Base-by-base conservation (phyloP, 257 asterid genomes). In the Parsonsia alboflavescens region DNA sequence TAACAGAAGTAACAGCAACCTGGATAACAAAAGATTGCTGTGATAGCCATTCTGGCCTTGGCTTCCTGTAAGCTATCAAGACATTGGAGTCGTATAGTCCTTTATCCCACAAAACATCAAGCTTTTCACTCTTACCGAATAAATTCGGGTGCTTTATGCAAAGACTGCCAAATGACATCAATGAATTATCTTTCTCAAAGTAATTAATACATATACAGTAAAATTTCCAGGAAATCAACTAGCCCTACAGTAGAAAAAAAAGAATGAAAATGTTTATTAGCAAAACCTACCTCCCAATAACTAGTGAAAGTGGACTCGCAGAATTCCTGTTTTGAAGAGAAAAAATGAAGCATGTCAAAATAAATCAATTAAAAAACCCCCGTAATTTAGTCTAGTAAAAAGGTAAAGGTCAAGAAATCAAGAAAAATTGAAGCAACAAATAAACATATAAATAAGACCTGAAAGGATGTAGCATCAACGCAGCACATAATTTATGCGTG, bases 51-150 rank as follows among this genome's bases (percentile, higher is more conserved):
- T 90, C 96, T 0, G 98, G 96, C 63, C 89, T 85, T 19, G 99
- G 96, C 85, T 94, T 94, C 83, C 96, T 86, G 77, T 86, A 90
- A 49, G 98, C 89, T 71, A 92, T 76, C 84, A 86, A 83, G 70
- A 95, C 62, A 79, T 88, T 92, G 80, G 98, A 92, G 86, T 95
- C 97, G 79, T 93, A 92, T 7, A 95, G 89, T 54, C 99, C 99
- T 82, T 95, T 95, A 74, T 95, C 98, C 90, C 96, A 95, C 81
- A 84, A 84, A 75, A 95, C 82, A 83, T 92, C 96, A 56, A 95
- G 97, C 91, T 95, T 95, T 88, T 95, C 99, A 56, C 98, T 86
- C 83, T 89, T 92, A 73, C 99, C 99, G 68, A 95, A 95, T 68
- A 95, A 84, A 86, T 92, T 95, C 19, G 96, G 96, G 77, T 95